Evolutionary conservation across 2,329 filamentous ascomycete genomes (phyloP).

Genomic region (Phaeosphaeriaceae sp.): DNA sequence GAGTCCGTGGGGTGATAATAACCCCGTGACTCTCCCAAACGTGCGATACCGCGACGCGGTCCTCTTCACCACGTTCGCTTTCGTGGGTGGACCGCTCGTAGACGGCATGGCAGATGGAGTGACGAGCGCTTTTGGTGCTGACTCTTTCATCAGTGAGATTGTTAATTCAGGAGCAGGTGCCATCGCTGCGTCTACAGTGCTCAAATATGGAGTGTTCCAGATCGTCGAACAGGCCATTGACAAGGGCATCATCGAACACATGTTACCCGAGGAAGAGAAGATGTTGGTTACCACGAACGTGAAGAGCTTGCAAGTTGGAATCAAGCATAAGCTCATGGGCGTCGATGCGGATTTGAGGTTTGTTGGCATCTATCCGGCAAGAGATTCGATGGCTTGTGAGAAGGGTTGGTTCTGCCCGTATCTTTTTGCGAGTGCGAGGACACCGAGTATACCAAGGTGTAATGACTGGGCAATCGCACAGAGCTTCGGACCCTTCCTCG

Average conservation of each 20-base stretch:
- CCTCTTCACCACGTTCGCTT: conserved; percentile 48
- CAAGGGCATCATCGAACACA: conserved; percentile 47
- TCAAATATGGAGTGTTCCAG: conserved; percentile 48
- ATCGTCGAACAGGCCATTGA: conserved; percentile 51
- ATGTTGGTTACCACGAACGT: conserved; percentile 46
- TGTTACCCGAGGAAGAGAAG: conserved; percentile 49
- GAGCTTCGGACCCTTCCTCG: conserved; percentile 47
- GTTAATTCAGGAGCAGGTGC: conserved; percentile 38
- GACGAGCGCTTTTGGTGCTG: conserved; percentile 40
- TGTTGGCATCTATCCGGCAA: conserved; percentile 30
- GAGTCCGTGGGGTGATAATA: conserved; percentile 50
- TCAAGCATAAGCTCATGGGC: conserved; percentile 52
- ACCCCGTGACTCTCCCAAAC: conserved; percentile 49
- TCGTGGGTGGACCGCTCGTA: conserved; percentile 43
- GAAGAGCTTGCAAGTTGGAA: conserved; percentile 45
- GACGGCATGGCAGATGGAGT: conserved; percentile 40
- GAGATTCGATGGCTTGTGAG: conserved; percentile 35
- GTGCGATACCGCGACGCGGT: conserved; percentile 49
- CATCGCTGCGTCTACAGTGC: conserved; percentile 33
- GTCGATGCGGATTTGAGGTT: conserved; percentile 48
- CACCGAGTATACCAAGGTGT: conserved; percentile 37
- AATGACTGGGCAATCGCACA: conserved; percentile 48
- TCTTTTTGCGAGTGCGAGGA: conserved; percentile 43
- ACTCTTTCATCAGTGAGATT: conserved; percentile 44
- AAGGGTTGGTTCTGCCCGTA: conserved; percentile 51